Percentiles rank a stretch among this genome's conserved stretches.
Conservation (phyloP, 2,329 filamentous ascomycete genomes). For the Alternaria brassicicola region DNA sequence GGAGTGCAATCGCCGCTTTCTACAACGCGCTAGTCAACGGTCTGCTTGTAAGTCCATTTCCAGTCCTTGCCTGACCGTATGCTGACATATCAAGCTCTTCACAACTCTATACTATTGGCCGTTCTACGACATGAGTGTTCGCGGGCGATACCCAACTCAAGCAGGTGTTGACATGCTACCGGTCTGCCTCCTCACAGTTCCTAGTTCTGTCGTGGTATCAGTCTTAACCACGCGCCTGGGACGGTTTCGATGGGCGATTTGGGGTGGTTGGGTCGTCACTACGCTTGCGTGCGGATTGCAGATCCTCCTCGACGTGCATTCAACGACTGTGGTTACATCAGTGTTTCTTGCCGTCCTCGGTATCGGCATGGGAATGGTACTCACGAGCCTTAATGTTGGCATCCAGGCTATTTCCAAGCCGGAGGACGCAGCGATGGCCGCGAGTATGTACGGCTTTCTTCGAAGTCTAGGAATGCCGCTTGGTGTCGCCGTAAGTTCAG, state of each 20-base stretch:
- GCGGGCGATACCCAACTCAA: constrained; percentile 39
- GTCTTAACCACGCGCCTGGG: constrained; percentile 34
- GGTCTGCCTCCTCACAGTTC: constrained; percentile 33
- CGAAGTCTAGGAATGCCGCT: constrained; percentile 54
- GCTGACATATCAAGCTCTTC: constrained; percentile 44
- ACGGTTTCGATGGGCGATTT: constrained; percentile 51
- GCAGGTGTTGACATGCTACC: constrained; percentile 51
- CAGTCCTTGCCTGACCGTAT: background rate
- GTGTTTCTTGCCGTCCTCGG: constrained; percentile 49
- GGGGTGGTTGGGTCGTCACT: constrained; percentile 50
- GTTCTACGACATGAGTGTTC: constrained; percentile 50
- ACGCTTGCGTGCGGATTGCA: constrained; percentile 48
- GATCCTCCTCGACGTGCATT: constrained; percentile 45
- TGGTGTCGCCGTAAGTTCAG: constrained; percentile 46
- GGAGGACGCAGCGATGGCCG: constrained; percentile 44
- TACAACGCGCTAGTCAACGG: constrained; percentile 52
- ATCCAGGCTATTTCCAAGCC: constrained; percentile 47
- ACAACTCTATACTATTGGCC: constrained; percentile 52
- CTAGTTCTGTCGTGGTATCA: constrained; percentile 35
- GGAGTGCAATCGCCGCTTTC: constrained; percentile 49
- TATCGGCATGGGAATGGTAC: constrained; percentile 52
- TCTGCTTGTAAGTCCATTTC: constrained; percentile 47
- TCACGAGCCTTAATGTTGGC: constrained; percentile 50
- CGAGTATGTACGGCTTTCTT: constrained; percentile 49
- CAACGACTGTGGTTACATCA: constrained; percentile 45